Evolutionary conservation across 169 alveolate genomes (phyloP).

Genomic region (Plasmodium relictum): DNA sequence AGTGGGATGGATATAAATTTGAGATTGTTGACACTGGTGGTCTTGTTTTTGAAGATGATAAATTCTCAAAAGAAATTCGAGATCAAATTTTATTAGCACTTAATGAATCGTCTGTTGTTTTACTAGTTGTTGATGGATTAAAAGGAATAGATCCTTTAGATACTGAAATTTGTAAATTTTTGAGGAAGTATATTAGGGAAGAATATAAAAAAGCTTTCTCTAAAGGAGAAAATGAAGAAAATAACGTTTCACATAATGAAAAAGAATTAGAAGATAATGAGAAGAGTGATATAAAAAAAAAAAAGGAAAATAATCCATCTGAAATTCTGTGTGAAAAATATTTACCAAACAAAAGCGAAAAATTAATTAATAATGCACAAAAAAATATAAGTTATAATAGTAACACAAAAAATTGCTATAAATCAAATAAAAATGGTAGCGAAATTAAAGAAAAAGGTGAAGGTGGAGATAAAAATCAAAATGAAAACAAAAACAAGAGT

Average conservation of each 20-base stretch:
- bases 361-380: not conserved
- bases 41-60: slow-evolving; percentile 78
- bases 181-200: slow-evolving; percentile 59
- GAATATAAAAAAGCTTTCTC: slow-evolving; percentile 9
- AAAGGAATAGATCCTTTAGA: slow-evolving; percentile 87
- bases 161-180: slow-evolving; percentile 76
- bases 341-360: not conserved
- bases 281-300: slow-evolving; percentile 20
- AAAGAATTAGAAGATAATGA: slow-evolving; percentile 69
- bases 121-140: slow-evolving; percentile 85
- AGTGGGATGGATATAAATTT: slow-evolving; percentile 85
- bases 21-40: slow-evolving; percentile 87
- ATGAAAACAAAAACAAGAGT: not conserved
- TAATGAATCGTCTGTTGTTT: slow-evolving; percentile 81
- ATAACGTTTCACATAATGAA: not conserved
- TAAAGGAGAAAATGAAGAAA: slow-evolving; percentile 20
- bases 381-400: not conserved
- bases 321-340: not conserved
- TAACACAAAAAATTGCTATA: not conserved
- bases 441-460: not conserved
- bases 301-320: slow-evolving; percentile 33
- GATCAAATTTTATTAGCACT: slow-evolving; percentile 70
- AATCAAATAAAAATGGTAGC: not conserved
- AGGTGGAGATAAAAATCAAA: not conserved
- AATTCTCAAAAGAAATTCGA: slow-evolving; percentile 78